A percentile compares a stretch with the other conserved stretches of the same genome.
phyloP scores from a whole-genome alignment of 2,329 filamentous ascomycete genomes.

The Colletotrichum sp. region DNA sequence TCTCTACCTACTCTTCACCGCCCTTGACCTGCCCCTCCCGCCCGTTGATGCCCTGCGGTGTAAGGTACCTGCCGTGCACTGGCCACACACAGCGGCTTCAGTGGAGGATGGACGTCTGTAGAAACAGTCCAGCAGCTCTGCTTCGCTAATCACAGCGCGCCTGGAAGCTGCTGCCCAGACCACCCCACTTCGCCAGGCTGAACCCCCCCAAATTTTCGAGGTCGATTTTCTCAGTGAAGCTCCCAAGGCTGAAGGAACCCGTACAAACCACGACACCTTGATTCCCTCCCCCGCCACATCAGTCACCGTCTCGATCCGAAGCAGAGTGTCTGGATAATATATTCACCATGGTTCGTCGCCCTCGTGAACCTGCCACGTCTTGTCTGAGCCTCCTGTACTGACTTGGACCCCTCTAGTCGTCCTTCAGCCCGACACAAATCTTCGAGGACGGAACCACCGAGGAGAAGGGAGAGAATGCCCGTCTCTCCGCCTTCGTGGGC shows the following conservation, averaged over 20 bases:
- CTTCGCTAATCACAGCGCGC: conserved; percentile 6
- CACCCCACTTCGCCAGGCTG: conserved; percentile 21
- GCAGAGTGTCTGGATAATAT: conserved; percentile 15
- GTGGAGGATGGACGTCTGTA: conserved; percentile 19
- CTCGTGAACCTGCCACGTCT: neutral
- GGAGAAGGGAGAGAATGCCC: conserved; percentile 99
- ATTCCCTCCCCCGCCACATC: neutral
- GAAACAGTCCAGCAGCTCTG: conserved; percentile 2
- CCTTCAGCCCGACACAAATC: conserved; percentile 93
- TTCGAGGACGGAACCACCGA: conserved; percentile 96
- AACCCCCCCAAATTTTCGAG: conserved; percentile 22
- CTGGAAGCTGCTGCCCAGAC: conserved; percentile 15
- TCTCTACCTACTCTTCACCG: neutral
- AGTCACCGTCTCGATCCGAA: conserved; percentile 6
- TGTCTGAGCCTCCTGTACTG: neutral
- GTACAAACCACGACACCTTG: conserved; percentile 10
- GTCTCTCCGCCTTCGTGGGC: conserved; percentile 96
- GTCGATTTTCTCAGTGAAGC: conserved; percentile 20
- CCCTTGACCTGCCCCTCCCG: neutral
- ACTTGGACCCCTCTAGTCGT: conserved; percentile 41
- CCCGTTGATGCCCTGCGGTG: neutral
- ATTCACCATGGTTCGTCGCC: conserved; percentile 16
- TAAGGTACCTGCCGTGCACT: neutral
- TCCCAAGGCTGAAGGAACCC: conserved; percentile 21
- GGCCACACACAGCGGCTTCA: neutral